Base-by-base conservation (phyloP, 805 yeast species). In the Pichia nakasei region DNA sequence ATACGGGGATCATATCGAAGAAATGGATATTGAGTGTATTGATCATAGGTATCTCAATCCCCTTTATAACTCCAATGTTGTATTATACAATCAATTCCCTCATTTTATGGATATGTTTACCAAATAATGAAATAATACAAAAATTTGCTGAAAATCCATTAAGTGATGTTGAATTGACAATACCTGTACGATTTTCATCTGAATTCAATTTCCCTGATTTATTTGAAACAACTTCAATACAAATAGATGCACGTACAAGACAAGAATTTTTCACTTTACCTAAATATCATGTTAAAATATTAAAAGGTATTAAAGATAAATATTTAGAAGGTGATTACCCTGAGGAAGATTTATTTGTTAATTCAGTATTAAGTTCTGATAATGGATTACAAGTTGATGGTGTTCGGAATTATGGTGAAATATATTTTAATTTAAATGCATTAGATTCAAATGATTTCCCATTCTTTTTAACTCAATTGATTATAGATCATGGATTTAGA, bases 151-250 rank as follows among this genome's bases (percentile, higher is more conserved):
- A 61, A 9, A 53, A 67, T 39, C 72, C 69, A 12, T 59, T 69
- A 37, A 51, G 60, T 20, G 80, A 75, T 52, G 48, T 76, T 2
- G 59, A 59, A 21, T 42, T 76, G 35, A 61, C 53, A 3, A 64
- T 75, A 6, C 77, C 76, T 0, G 64, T 75, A 4, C 67, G 62
- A 39, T 51, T 69, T 20, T 59, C 61, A n/a, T 52, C 60, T 1
- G 68, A 69, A 11, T 69, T 78, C 49, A 59, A 63, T 17, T 79
- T 80, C 51, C 89, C 91, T 0, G 95, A 87, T 57, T 55, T 87
- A 18, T 73, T 71, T 2, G 68, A 68, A 36, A 87, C 83, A 1
- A 56, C 73, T 2, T 72, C 73, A 46, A 53, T 67, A 12, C 75
- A 76, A 51, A 53, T 75, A 2, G 66, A 72, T 46, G 61, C 65